phyloP scores from a whole-genome alignment of 495 filamentous ascomycete species.

The Penicillium antarcticum region DNA sequence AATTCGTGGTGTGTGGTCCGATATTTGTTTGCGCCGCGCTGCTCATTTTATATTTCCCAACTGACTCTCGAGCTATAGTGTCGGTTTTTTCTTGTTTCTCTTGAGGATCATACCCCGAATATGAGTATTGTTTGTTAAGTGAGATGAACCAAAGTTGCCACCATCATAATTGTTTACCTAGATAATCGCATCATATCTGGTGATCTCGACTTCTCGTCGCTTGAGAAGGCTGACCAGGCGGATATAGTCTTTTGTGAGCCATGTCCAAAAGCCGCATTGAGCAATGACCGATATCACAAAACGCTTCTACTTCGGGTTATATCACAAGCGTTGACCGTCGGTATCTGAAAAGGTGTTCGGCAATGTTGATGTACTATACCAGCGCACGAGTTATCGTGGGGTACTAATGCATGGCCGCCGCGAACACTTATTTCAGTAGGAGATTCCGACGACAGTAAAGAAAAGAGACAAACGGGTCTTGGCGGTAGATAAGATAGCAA shows the following conservation, averaged over 20 bases:
- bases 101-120: conserved; percentile 57
- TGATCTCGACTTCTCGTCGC: conserved; percentile 34
- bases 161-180: conserved; percentile 48
- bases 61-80: conserved; percentile 64
- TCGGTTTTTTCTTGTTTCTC: conserved; percentile 58
- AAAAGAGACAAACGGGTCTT: conserved; percentile 35
- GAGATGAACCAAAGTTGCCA: conserved; percentile 56
- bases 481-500: conserved; percentile 7
- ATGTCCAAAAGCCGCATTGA: not conserved
- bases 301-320: conserved; percentile 41
- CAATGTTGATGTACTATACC: too few relatives aligned
- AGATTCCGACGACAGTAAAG: conserved; percentile 44
- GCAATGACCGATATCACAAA: conserved; percentile 6
- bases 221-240: conserved; percentile 38
- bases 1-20: conserved; percentile 19
- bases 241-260: conserved; percentile 48
- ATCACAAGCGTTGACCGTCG: conserved; percentile 31
- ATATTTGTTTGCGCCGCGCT: not conserved
- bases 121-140: conserved; percentile 54
- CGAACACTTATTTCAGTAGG: conserved; percentile 48
- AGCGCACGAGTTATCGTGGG: too few relatives aligned
- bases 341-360: too few relatives aligned
- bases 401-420: conserved; percentile 57
- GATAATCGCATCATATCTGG: conserved; percentile 43
- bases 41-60: conserved; percentile 28